Evolutionary conservation across 139 green algal genomes (phyloP), one percentile per base, ranked within the genome.

Genomic region (Coccomyxa sp.): DNA sequence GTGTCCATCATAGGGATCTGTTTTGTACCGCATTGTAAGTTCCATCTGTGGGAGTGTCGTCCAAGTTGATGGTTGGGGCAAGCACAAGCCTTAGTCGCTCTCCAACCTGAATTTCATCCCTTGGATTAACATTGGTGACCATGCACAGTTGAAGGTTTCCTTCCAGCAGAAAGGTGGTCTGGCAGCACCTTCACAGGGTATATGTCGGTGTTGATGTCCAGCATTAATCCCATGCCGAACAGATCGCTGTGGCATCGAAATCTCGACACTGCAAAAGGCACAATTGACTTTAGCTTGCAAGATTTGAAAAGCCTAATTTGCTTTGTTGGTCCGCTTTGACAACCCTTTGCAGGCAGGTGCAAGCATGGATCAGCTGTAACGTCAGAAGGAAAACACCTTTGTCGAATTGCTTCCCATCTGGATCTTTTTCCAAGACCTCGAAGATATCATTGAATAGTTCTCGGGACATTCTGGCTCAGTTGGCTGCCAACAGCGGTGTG

Each of bases 371-470:
- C 71, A 78, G 27, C 71, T 45, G n/a, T 31, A 71, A 25, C 63
- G 4, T 38, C 27, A 57, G 71, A 51, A 78, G 71, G 23, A 15
- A 0, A 23, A n/a, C 74, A 98, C 95, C 95, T 91, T 94, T 96
- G 85, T 99, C 96, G 81, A 99, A 99, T 79, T 97, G 97, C 88
- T 98, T 99, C 77, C 94, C 95, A 77, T 98, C 96, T 1, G 94
- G 93, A 81, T 99, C 96, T n/a, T 90, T 91, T 15, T 93, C 91
- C 21, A 91, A 63, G 0, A 98, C 89, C 81, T 98, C 93, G 82
- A 99, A 99, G 23, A 97, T 95, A 79, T 99, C 96, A 66, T 99
- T 93, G 58, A 98, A 94, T 51, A 97, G 84, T 0, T 90, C 14
- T 15, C 76, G 14, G 18, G 76, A 23, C 76, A 80, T 80, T 51